Conservation (phyloP, 306 rosid genomes). For the Prinsepia uniflora region DNA sequence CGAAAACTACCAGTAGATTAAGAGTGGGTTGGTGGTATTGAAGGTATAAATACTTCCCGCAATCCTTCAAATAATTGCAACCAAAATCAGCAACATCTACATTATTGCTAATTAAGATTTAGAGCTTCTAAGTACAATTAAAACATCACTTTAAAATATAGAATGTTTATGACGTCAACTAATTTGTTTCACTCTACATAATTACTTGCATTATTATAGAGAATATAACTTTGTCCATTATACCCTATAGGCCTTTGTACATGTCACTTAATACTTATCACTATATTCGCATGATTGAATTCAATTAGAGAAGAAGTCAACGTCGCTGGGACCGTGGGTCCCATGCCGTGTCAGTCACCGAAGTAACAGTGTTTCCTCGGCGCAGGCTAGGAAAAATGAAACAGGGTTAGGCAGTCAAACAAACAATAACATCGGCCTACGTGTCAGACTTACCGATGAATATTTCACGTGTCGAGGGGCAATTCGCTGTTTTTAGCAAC, state of each 20-base stretch:
- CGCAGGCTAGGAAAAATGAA: constrained; percentile 30
- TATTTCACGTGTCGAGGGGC: constrained; percentile 11
- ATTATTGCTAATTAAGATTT: neutral
- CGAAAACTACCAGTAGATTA: too few relatives aligned
- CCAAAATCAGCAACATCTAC: neutral
- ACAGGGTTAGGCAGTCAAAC: constrained; percentile 39
- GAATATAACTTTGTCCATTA: too few relatives aligned
- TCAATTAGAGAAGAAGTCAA: constrained; percentile 36
- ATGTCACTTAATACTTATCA: neutral
- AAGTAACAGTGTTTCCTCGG: constrained; percentile 22
- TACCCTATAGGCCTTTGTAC: too few relatives aligned
- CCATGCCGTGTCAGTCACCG: constrained; percentile 19
- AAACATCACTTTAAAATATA: neutral
- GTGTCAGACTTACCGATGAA: constrained; percentile 25
- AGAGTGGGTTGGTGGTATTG: too few relatives aligned
- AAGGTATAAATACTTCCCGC: too few relatives aligned
- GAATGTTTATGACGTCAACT: neutral
- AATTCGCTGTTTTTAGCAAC: constrained; percentile 22
- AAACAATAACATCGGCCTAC: constrained; percentile 37
- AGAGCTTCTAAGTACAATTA: neutral
- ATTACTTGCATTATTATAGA: neutral
- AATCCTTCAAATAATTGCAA: neutral
- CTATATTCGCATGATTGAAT: neutral
- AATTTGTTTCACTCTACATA: neutral
- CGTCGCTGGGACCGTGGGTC: constrained; percentile 31